Evolutionary conservation across 331 rosid genomes (phyloP), one percentile per base, ranked within the genome.

Genomic region (Prunus yedoensis): DNA sequence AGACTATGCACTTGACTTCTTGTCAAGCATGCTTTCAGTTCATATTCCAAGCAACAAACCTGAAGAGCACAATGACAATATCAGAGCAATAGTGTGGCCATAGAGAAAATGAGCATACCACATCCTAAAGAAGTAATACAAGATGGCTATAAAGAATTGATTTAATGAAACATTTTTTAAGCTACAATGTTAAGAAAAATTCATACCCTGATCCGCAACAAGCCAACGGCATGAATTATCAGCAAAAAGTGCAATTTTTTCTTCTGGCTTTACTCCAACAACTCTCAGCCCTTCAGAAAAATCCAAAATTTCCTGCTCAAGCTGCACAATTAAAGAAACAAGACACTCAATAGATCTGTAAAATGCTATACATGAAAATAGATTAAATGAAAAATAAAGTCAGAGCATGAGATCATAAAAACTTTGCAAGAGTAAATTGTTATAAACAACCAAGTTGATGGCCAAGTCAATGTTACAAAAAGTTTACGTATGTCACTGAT

Each of bases 201-300:
- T 60, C 78, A 68, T 76, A 90, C 97, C 97, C 70, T 92, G 97
- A 87, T 92, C 97, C 16, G 96, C 88, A 57, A 92, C 82, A 78
- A 90, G 92, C 96, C 96, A 92, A 59, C 96, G 89, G 28, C 88
- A 88, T 50, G 96, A 92, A 73, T 92, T 92, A 75, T 92, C 97
- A 71, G 97, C 96, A 84, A 90, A 94, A 80, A 94, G 93, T 3
- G 96, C 93, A 80, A 94, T 47, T 78, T 94, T 94, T 75, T 92
- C 96, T 71, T 83, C 83, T 30, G 97, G 92, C 54, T 74, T 84
- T 61, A 92, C 66, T 76, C 97, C 97, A 76, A 90, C 66, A 51
- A 80, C 87, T 87, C 96, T 87, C 72, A 92, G 82, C 68, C 97
- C 97, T 86, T 90, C 96, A 70, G 89, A 83, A 63, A 90, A 92